Percentiles rank a stretch among this genome's conserved stretches.
Evolutionary conservation across 192 early-diverging fungal genomes (phyloP).

Genomic region (Umbelopsis isabellina): DNA sequence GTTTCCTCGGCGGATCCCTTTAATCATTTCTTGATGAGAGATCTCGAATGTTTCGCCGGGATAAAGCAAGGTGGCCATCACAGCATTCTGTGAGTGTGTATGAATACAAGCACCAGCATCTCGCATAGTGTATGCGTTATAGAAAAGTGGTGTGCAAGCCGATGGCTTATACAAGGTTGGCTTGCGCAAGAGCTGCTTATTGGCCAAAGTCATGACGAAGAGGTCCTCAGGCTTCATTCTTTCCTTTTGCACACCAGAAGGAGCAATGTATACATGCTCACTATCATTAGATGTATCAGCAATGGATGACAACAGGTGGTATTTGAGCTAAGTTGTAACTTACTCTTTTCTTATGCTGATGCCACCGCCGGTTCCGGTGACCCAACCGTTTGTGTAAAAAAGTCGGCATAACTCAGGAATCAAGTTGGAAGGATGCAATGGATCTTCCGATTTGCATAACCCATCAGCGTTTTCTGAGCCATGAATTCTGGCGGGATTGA

Average conservation of each 20-base stretch:
- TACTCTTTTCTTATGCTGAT: slow-evolving; percentile 80
- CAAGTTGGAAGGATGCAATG: slow-evolving; percentile 76
- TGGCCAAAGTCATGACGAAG: slow-evolving; percentile 74
- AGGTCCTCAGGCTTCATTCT: slow-evolving; percentile 83
- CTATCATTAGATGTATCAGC: slow-evolving; percentile 29
- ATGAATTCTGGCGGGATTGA: slow-evolving; percentile 5
- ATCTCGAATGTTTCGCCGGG: slow-evolving; percentile 77
- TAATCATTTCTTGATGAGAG: slow-evolving; percentile 99
- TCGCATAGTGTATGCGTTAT: slow-evolving; percentile 87
- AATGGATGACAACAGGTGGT: not conserved
- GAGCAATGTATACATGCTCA: slow-evolving; percentile 85
- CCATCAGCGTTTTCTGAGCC: slow-evolving; percentile 32
- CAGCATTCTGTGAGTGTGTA: slow-evolving; percentile 95
- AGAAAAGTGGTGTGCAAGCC: slow-evolving; percentile 95
- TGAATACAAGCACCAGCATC: slow-evolving; percentile 92
- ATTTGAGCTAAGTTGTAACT: not conserved
- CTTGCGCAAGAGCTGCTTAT: slow-evolving; percentile 64
- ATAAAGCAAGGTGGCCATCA: slow-evolving; percentile 89
- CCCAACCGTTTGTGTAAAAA: slow-evolving; percentile 93
- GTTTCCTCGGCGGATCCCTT: slow-evolving; percentile 86
- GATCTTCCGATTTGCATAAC: slow-evolving; percentile 60
- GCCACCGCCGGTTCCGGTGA: slow-evolving; percentile 94
- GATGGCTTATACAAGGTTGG: slow-evolving; percentile 81
- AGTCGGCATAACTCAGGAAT: slow-evolving; percentile 91
- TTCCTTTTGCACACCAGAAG: slow-evolving; percentile 94